Conservation (phyloP, 2,329 filamentous ascomycete genomes). For the Ramularia endophylla region DNA sequence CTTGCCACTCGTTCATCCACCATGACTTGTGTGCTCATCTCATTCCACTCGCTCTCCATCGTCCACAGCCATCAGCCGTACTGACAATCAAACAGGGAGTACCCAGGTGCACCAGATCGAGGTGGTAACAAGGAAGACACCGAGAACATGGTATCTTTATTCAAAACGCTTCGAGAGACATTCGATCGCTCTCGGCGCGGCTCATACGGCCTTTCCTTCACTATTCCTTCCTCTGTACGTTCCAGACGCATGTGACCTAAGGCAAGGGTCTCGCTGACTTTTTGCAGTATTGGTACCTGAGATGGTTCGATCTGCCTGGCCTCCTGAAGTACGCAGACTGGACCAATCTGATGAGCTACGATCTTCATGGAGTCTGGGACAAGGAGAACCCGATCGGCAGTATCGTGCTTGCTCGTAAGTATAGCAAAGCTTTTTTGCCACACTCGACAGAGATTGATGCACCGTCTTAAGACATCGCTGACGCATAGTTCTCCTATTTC, state of each 20-base stretch:
- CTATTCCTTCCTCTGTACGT: constrained; percentile 19
- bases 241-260: too few species aligned
- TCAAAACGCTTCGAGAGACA: constrained; percentile 33
- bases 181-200: constrained; percentile 24
- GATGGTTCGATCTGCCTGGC: constrained; percentile 10
- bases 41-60: too few species aligned
- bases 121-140: constrained; percentile 35
- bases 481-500: too few species aligned
- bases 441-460: too few species aligned
- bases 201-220: constrained; percentile 25
- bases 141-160: constrained; percentile 32
- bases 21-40: too few species aligned
- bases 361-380: constrained; percentile 36
- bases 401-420: constrained; percentile 28
- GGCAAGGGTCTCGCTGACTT: too few species aligned
- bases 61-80: too few species aligned
- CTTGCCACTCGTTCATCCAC: too few species aligned
- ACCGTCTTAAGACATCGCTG: too few species aligned
- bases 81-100: too few species aligned
- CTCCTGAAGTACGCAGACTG: constrained; percentile 10
- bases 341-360: constrained; percentile 41
- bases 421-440: neutral
- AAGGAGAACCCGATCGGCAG: constrained; percentile 22
- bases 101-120: constrained; percentile 27
- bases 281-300: constrained; percentile 19